Percentiles rank a stretch among this genome's conserved stretches.
These are phyloP conservation scores for slime mould (Dictyostelium discoideum) DNA, from an alignment of 78 protist genomes.

Conservation along the genomic window DNA sequence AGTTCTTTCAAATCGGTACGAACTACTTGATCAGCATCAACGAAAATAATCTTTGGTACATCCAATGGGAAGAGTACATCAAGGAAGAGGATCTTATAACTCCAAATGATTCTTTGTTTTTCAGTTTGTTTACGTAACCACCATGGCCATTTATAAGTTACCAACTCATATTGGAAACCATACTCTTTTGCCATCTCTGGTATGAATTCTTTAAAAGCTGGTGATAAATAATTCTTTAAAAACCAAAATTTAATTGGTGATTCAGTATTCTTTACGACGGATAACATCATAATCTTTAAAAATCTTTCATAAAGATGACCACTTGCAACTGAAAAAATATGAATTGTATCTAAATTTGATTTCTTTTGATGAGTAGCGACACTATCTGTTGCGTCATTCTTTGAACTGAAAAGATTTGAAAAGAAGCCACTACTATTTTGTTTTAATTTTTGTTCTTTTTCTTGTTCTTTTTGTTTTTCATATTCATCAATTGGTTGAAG, in stretches of 20 bases:
- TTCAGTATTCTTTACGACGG: conserved; percentile 87
- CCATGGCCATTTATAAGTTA: conserved; percentile 98
- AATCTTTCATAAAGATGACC: conserved; percentile 99
- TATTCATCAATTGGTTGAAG: conserved; percentile 45
- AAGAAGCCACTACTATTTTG: background rate
- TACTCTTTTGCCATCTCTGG: conserved; percentile 82
- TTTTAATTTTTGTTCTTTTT: background rate
- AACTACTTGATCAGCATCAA: conserved; percentile 98
- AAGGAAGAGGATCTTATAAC: conserved; percentile 97
- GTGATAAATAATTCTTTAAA: conserved; percentile 93
- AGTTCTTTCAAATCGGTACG: conserved; percentile 96
- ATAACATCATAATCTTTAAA: conserved; percentile 96
- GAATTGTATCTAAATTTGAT: conserved; percentile 82
- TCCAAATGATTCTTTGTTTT: conserved; percentile 99
- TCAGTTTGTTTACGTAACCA: conserved; percentile 96
- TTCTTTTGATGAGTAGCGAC: background rate
- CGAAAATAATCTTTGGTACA: conserved; percentile 91
- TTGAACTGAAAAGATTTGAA: background rate
- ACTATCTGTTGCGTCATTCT: background rate
- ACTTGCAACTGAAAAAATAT: conserved; percentile 97
- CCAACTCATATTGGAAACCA: conserved; percentile 93
- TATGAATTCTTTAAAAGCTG: conserved; percentile 88
- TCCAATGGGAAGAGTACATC: conserved; percentile 99
- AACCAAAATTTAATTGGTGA: conserved; percentile 98
- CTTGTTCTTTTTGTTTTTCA: background rate